phyloP scores from a whole-genome alignment of 2,329 filamentous ascomycete genomes.

The Colletotrichum paranaense region DNA sequence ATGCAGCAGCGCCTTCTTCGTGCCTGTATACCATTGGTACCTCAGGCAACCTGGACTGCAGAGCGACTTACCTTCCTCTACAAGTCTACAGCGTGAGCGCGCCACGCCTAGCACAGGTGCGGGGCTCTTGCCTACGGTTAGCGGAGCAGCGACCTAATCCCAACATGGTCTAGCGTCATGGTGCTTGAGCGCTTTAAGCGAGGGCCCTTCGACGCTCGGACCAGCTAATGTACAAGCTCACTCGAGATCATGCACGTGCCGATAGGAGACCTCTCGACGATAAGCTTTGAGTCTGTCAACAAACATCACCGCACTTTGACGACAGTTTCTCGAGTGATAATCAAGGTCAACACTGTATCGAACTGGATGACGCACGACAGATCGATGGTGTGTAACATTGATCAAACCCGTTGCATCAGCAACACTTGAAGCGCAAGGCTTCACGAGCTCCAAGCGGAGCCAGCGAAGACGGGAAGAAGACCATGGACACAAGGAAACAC shows the following conservation, averaged over 20 bases:
- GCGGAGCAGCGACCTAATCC: not conserved
- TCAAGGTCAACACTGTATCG: not conserved
- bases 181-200: not conserved
- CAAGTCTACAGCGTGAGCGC: not conserved
- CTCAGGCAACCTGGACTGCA: not conserved
- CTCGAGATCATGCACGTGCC: not conserved
- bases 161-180: not conserved
- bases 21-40: not conserved
- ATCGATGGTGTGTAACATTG: not conserved
- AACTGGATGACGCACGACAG: not conserved
- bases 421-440: not conserved
- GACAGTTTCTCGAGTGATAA: not conserved
- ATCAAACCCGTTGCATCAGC: conserved; percentile 10
- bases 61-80: conserved; percentile 15
- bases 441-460: conserved; percentile 14
- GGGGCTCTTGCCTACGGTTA: conserved; percentile 3
- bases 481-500: conserved; percentile 8
- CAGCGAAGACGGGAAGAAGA: not conserved
- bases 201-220: not conserved
- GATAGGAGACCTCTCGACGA: not conserved
- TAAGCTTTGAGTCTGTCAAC: not conserved
- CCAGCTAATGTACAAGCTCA: not conserved
- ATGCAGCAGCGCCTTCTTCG: not conserved
- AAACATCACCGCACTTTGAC: not conserved
- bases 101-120: conserved; percentile 8